A percentile compares a stretch with the other conserved stretches of the same genome.
phyloP scores from a whole-genome alignment of 352 stramenopile genomes.

The Phytophthora hybrid region DNA sequence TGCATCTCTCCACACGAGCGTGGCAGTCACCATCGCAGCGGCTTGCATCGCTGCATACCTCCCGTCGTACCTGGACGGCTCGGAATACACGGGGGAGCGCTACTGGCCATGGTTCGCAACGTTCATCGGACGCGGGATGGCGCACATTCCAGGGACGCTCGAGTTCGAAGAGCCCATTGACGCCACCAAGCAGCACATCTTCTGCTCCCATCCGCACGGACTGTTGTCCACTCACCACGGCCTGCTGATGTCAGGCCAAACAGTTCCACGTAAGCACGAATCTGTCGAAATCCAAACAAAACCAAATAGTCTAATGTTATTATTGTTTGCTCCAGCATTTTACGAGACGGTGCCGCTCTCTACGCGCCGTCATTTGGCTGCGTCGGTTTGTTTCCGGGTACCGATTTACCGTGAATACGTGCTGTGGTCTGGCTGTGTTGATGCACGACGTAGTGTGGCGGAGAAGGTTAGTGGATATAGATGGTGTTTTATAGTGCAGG shows the following conservation, averaged over 20 bases:
- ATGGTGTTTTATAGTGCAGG: background rate
- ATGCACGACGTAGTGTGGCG: constrained; percentile 69
- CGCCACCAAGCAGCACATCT: constrained; percentile 75
- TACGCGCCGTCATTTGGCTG: constrained; percentile 71
- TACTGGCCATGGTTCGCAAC: constrained; percentile 66
- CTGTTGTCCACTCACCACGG: constrained; percentile 79
- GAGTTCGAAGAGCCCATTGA: constrained; percentile 78
- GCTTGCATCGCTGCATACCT: constrained; percentile 52
- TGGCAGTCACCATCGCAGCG: constrained; percentile 25
- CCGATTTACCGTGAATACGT: constrained; percentile 82
- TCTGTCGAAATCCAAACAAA: background rate
- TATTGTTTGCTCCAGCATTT: constrained; percentile 53
- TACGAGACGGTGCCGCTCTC: constrained; percentile 71
- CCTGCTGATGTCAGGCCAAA: constrained; percentile 63
- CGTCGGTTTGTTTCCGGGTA: constrained; percentile 80
- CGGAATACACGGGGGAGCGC: constrained; percentile 65
- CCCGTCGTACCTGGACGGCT: constrained; percentile 65
- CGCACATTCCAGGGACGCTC: constrained; percentile 58
- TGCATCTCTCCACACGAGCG: constrained; percentile 32
- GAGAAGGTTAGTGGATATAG: constrained; percentile 46
- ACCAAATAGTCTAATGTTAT: constrained; percentile 7
- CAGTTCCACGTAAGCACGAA: constrained; percentile 56
- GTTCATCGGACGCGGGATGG: constrained; percentile 45
- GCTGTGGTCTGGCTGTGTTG: constrained; percentile 81
- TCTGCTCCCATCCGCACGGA: constrained; percentile 82